Conservation (phyloP, 805 yeast species). For the Saccharomycopsis babjevae region DNA sequence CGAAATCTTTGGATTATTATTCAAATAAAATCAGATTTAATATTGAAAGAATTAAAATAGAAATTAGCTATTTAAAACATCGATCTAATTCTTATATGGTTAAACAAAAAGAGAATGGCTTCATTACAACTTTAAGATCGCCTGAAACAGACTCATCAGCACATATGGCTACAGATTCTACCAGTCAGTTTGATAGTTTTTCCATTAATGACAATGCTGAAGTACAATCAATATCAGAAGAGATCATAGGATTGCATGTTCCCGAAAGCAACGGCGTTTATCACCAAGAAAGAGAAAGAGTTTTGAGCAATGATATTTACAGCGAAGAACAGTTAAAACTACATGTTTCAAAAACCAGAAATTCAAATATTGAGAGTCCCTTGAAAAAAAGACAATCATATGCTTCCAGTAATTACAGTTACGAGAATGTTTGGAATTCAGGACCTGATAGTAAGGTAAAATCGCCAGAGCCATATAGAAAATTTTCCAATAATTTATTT, state of each 20-base stretch:
- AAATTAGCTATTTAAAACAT: not conserved
- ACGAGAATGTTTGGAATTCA: not conserved
- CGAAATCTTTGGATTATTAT: conserved; percentile 1
- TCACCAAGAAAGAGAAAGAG: not conserved
- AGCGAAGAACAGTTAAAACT: not conserved
- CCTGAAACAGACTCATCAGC: not conserved
- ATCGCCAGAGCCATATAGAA: not conserved
- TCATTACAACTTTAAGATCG: not conserved
- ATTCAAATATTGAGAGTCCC: not conserved
- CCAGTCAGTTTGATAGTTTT: not conserved
- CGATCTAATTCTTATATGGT: not conserved
- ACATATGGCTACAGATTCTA: not conserved
- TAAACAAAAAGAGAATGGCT: not conserved
- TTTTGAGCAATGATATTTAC: not conserved
- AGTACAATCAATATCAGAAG: not conserved
- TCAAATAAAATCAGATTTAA: conserved; percentile 2
- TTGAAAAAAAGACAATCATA: not conserved
- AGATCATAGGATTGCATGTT: not conserved
- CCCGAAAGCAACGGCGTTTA: not conserved
- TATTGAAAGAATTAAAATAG: conserved; percentile 6
- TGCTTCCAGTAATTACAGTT: not conserved
- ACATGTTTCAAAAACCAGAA: not conserved
- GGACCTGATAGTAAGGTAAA: not conserved
- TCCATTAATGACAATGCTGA: not conserved
- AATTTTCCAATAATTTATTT: not conserved